Base-by-base conservation (phyloP, 768 basidiomycete species). In the Scleroderma citrinum region DNA sequence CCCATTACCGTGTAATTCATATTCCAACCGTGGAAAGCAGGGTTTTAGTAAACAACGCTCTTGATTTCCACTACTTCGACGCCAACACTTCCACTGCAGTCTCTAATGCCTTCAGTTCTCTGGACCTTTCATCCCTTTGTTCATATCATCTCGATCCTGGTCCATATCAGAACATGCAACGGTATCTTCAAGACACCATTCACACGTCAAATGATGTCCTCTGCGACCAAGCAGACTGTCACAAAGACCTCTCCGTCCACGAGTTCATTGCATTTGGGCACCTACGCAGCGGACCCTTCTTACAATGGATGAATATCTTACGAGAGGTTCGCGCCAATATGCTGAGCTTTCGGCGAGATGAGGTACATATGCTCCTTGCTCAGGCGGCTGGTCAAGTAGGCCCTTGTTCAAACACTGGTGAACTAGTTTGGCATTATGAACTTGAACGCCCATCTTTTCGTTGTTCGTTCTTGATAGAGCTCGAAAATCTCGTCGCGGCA, bases 171-270 rank as follows among this genome's bases (percentile, higher is more conserved):
- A 47, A 46, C 3, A 53, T 78, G n/a, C 68, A 71, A 31, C 67
- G 62, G 54, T 69, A 69, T n/a, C 51, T 76, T 5, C 35, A 52
- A 19, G 39, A 46, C 1, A 74, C 71, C 6, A 58, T 53, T 16
- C 72, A 76, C 43, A 69, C 69, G 0, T 62, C 74, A 1, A 81
- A 81, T 44, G 53, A 64, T n/a, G 58, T 74, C 34, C 54, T 81
- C 23, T 70, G 71, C 19, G 56, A 59, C 17, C 79, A 81, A 48
- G 50, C 51, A 0, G 58, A 66, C 8, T 78, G 76, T 46, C 72
- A 71, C 5, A 40, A 44, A 19, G 62, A 70, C 6, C n/a, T n/a
- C n/a, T n/a, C n/a, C n/a, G n/a, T n/a, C n/a, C n/a, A n/a, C n/a
- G n/a, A n/a, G n/a, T n/a, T n/a, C n/a, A n/a, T n/a, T n/a, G n/a